A percentile compares a stretch with the other conserved stretches of the same genome.
Conservation (phyloP, 768 basidiomycete species). For the Phlegmacium glaucopus region DNA sequence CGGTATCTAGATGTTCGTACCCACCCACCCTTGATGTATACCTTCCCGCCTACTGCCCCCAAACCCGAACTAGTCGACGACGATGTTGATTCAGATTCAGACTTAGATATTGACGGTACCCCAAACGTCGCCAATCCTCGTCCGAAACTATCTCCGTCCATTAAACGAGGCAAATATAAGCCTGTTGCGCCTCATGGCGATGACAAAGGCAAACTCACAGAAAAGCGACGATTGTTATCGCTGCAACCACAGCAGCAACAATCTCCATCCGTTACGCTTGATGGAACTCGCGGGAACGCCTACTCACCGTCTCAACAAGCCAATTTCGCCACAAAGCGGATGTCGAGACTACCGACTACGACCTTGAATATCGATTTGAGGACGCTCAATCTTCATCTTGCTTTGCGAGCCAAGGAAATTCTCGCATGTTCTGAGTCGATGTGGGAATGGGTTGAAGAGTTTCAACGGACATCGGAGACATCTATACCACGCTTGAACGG, state of each 20-base stretch:
- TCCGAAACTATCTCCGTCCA: constrained; percentile 20
- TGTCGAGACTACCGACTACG: constrained; percentile 48
- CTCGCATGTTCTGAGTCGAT: constrained; percentile 70
- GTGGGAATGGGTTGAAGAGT: constrained; percentile 72
- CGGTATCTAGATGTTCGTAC: constrained; percentile 53
- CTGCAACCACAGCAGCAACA: constrained; percentile 31
- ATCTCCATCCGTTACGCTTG: constrained; percentile 46
- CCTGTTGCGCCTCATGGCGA: constrained; percentile 13
- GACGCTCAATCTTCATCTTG: constrained; percentile 62
- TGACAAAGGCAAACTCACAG: constrained; percentile 12
- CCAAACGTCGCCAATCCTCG: constrained; percentile 30
- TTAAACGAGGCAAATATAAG: constrained; percentile 13
- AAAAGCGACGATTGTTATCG: constrained; percentile 33
- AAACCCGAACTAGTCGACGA: constrained; percentile 16
- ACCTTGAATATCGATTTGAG: constrained; percentile 53
- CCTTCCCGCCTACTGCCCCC: constrained; percentile 44
- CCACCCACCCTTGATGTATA: constrained; percentile 58
- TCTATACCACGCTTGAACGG: too few relatives aligned
- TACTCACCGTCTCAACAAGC: constrained; percentile 38
- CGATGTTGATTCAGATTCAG: constrained; percentile 14
- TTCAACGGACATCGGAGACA: constrained; percentile 25
- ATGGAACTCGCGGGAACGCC: constrained; percentile 39
- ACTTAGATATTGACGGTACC: constrained; percentile 35
- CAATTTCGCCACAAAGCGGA: constrained; percentile 19
- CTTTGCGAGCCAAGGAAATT: constrained; percentile 58